phyloP scores from a whole-genome alignment of 2,329 filamentous ascomycete genomes.

The Epichloe gansuensis region DNA sequence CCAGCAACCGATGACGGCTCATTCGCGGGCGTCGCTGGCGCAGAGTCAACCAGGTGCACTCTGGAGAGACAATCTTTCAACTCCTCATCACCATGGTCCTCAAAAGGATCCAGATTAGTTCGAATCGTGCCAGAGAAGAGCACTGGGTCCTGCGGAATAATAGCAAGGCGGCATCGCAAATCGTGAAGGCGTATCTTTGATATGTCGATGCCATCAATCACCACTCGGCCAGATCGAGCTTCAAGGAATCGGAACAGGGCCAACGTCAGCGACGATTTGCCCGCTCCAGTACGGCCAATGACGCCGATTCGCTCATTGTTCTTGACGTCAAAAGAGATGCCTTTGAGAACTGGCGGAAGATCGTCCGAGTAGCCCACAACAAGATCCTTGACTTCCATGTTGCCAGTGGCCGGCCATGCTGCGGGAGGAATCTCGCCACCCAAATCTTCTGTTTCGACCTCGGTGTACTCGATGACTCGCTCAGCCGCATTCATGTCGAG shows the following conservation, averaged over 20 bases:
- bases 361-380: conserved; percentile 61
- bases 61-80: conserved; percentile 56
- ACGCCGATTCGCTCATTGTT: conserved; percentile 62
- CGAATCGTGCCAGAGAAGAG: conserved; percentile 69
- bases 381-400: conserved; percentile 59
- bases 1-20: conserved; percentile 24
- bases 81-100: conserved; percentile 54
- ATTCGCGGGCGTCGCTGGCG: conserved; percentile 24
- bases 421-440: conserved; percentile 49
- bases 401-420: conserved; percentile 63
- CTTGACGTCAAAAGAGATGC: conserved; percentile 52
- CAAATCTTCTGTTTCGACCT: conserved; percentile 53
- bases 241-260: conserved; percentile 70
- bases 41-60: conserved; percentile 49
- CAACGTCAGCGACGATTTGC: conserved; percentile 63
- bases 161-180: conserved; percentile 60
- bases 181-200: conserved; percentile 57
- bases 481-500: conserved; percentile 70
- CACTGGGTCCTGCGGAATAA: conserved; percentile 71
- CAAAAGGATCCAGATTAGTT: conserved; percentile 65
- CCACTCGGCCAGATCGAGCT: conserved; percentile 49
- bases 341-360: conserved; percentile 56
- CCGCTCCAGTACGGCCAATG: conserved; percentile 64
- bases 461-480: conserved; percentile 61
- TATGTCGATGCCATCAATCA: conserved; percentile 64